Base-by-base conservation (phyloP, 371 early-diverging fungal species). In the Conidiobolus incongruus region DNA sequence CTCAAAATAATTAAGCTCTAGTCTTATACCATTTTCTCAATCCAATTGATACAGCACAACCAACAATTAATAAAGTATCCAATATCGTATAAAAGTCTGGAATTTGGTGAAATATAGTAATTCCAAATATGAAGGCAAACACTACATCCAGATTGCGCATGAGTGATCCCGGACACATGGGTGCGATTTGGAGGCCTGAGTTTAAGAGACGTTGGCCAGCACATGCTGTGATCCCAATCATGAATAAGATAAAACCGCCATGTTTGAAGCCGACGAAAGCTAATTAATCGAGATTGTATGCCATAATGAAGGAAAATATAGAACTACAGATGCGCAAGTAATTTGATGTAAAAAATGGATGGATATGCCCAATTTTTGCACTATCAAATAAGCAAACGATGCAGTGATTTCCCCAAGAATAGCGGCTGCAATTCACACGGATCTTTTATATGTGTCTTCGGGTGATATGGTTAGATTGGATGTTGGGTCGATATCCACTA, bases 131-230 rank as follows among this genome's bases (percentile, higher is more conserved):
- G 59, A 76, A 81, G 5, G 81, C 80, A 54, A 80, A 77, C 1
- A 83, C 73, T 17, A 86, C 72, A 49, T 86, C 84, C 40, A 73
- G 58, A 60, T 78, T 80, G 40, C 84, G 71, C 74, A 82, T 76
- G 50, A 85, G 40, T 1, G 77, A 73, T 20, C 68, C 77, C 2
- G 77, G 80, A 0, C 83, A 82, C 11, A 77, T 66, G 17, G 75
- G 73, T 10, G 77, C 74, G 51, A 77, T 45, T 53, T 82, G 81
- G 45, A 86, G 48, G 40, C 82, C 81, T 47, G 63, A 54, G 46
- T 80, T 82, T 28, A 81, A 55, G 4, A 81, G 58, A 29, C 68
- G 66, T 53, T 85, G 83, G 12, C 80, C 81, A 6, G 67, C 20
- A 49, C 77, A 80, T 2, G 83, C 75, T 36, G 63, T 40, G 7